A percentile compares a stretch with the other conserved stretches of the same genome.
phyloP scores from a whole-genome alignment of 2,329 filamentous ascomycete genomes.

The Colletotrichum acutatum region DNA sequence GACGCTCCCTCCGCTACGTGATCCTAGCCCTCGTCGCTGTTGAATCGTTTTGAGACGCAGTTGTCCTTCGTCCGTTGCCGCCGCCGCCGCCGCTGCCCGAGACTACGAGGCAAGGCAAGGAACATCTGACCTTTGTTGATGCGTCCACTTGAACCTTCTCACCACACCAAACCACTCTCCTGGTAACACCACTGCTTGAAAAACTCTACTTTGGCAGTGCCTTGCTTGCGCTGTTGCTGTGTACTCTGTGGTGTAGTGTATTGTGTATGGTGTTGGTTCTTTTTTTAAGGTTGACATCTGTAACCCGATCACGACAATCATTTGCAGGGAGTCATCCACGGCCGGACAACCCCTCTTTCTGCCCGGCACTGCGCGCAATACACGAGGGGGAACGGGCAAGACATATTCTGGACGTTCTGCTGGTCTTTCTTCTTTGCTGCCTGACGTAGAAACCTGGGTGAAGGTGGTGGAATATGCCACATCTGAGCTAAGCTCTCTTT shows the following conservation, averaged over 20 bases:
- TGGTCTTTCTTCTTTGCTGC: not conserved
- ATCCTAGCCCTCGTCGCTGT: not conserved
- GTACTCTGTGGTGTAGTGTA: too few species aligned
- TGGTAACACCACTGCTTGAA: not conserved
- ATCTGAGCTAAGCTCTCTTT: not conserved
- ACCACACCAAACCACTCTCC: conserved; percentile 19
- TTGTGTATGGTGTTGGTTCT: not conserved
- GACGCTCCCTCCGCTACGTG: not conserved
- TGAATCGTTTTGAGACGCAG: not conserved
- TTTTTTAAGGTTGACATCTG: conserved; percentile 25
- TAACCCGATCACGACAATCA: conserved; percentile 29
- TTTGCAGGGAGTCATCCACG: not conserved
- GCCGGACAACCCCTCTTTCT: not conserved
- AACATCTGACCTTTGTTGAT: not conserved
- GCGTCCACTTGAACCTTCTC: conserved; percentile 9
- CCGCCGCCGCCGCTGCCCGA: not conserved
- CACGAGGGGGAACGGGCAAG: too few species aligned
- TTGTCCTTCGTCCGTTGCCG: not conserved
- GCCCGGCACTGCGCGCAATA: too few species aligned
- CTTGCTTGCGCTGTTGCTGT: not conserved
- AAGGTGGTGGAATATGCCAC: not conserved
- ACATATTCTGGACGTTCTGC: too few species aligned
- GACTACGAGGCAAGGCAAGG: not conserved
- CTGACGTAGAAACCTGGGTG: not conserved
- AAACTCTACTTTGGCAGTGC: not conserved